Conservation (phyloP, 768 basidiomycete genomes). For the Agaricus blazei region DNA sequence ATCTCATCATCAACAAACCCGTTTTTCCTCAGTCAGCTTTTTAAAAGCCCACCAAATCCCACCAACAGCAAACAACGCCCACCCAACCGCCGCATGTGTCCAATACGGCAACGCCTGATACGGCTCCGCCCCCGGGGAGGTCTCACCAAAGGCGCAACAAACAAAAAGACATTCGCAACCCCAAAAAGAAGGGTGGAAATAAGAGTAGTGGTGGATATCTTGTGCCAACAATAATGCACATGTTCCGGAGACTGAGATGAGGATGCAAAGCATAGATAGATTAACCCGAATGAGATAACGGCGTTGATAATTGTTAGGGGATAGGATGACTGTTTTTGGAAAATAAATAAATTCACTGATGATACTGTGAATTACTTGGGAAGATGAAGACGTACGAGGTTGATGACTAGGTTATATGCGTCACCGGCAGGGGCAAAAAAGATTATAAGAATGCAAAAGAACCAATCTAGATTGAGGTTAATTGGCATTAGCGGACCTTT, state of each 20-base stretch:
- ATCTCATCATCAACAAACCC: background rate
- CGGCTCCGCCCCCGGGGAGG: slow-evolving; percentile 36
- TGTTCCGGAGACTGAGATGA: background rate
- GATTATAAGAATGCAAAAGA: slow-evolving; percentile 23
- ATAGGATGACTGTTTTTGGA: slow-evolving; percentile 25
- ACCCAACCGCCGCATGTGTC: slow-evolving; percentile 24
- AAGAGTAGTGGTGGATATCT: background rate
- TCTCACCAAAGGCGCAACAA: slow-evolving; percentile 40
- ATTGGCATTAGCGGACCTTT: background rate
- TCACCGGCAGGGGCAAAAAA: slow-evolving; percentile 48
- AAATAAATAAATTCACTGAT: background rate
- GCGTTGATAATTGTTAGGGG: slow-evolving; percentile 41
- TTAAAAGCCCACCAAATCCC: slow-evolving; percentile 19
- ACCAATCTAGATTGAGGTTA: slow-evolving; percentile 18
- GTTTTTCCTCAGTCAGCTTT: background rate
- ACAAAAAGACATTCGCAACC: slow-evolving; percentile 45
- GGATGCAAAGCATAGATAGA: slow-evolving; percentile 22
- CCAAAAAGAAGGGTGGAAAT: slow-evolving; percentile 35
- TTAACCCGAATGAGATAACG: slow-evolving; percentile 40
- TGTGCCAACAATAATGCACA: background rate
- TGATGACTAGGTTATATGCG: slow-evolving; percentile 54
- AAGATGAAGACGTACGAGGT: slow-evolving; percentile 30
- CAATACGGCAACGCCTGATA: slow-evolving; percentile 50
- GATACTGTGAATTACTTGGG: no score
- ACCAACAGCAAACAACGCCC: slow-evolving; percentile 26